A percentile compares a stretch with the other conserved stretches of the same genome.
These are phyloP conservation scores for Pulveroboletus sp. DNA, from an alignment of 768 basidiomycete genomes.

Conservation along the genomic window DNA sequence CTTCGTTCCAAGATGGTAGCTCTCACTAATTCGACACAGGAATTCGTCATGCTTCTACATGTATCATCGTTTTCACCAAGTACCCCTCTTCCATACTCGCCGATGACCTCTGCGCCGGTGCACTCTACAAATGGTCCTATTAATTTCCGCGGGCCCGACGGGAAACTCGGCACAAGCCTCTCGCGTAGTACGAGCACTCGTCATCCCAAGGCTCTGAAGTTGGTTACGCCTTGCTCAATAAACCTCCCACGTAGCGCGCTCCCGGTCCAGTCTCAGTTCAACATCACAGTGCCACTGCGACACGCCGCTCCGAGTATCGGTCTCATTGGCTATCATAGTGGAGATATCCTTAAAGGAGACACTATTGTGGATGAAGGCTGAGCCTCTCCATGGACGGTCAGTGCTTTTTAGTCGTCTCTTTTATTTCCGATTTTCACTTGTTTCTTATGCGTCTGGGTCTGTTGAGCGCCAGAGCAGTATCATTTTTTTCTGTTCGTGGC, in stretches of 20 bases:
- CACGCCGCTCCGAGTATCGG: constrained; percentile 2
- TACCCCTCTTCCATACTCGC: constrained; percentile 58
- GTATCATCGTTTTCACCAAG: constrained; percentile 77
- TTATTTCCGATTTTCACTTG: background rate
- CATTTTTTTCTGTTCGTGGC: background rate
- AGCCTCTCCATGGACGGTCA: constrained; percentile 23
- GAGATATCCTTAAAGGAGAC: constrained; percentile 15
- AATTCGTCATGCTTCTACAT: constrained; percentile 82
- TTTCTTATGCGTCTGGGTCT: background rate
- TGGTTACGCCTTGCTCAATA: constrained; percentile 24
- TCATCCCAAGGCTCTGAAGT: constrained; percentile 41
- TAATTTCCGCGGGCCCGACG: constrained; percentile 34
- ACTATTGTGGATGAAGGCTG: constrained; percentile 28
- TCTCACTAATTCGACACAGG: constrained; percentile 81
- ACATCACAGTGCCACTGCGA: constrained; percentile 34
- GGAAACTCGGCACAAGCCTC: constrained; percentile 51
- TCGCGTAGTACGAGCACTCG: constrained; percentile 60
- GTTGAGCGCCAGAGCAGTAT: constrained; percentile 2
- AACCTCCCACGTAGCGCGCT: constrained; percentile 54
- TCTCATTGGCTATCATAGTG: constrained; percentile 11
- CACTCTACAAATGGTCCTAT: constrained; percentile 10
- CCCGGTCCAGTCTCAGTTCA: constrained; percentile 46
- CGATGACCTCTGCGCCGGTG: constrained; percentile 39
- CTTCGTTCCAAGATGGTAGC: constrained; percentile 71
- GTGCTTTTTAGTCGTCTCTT: constrained; percentile 3